phyloP scores from a whole-genome alignment of 1,284 basidiomycete genomes.

The Pseudozyma tsukubaensis region DNA sequence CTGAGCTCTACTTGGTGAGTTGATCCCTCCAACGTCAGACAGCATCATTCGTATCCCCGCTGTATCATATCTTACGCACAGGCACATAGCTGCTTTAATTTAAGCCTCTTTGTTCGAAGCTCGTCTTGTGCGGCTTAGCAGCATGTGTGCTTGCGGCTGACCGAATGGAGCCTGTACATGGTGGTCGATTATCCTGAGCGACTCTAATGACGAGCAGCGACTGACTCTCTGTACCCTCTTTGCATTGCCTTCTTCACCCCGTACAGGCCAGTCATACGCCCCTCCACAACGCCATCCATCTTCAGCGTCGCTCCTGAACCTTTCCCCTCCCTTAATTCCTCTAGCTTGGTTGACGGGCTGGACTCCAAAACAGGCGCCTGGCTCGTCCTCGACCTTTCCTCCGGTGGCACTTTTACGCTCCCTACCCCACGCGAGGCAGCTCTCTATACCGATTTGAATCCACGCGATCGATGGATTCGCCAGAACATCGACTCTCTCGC shows the following conservation, averaged over 20 bases:
- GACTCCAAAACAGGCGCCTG: conserved; percentile 25
- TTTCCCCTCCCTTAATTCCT: background rate
- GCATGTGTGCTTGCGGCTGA: no score
- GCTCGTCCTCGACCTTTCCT: conserved; percentile 30
- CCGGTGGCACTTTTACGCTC: conserved; percentile 10
- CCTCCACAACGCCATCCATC: conserved; percentile 7
- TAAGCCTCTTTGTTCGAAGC: no score
- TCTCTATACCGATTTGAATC: conserved; percentile 21
- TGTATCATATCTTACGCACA: no score
- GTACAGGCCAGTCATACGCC: conserved; percentile 29
- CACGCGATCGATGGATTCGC: conserved; percentile 35
- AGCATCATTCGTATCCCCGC: no score
- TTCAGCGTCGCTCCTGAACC: conserved; percentile 16
- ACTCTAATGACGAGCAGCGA: no score
- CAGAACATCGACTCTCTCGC: conserved; percentile 22
- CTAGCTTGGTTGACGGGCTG: background rate
- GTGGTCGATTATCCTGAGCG: no score
- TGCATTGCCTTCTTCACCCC: background rate
- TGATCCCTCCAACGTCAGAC: no score
- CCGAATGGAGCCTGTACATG: no score
- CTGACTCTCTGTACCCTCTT: no score
- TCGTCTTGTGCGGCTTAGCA: no score
- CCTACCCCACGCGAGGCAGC: conserved; percentile 18
- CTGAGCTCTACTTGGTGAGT: conserved; percentile 46
- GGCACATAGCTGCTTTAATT: no score